Conservation (phyloP, 805 yeast genomes). For the Spathaspora hagerdaliae region DNA sequence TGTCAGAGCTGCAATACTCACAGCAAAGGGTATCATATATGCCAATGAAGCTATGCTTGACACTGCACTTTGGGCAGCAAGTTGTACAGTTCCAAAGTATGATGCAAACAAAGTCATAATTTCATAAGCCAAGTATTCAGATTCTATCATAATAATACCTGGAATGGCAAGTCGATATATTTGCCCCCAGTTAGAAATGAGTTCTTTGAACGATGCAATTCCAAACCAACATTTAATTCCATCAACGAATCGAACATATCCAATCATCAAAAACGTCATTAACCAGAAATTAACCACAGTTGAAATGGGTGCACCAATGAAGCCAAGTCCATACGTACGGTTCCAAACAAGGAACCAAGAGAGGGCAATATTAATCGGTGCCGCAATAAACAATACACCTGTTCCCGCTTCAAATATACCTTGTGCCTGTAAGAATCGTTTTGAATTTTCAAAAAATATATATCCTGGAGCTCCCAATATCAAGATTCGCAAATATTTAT, state of each 20-base stretch:
- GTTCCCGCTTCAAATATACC: conserved; percentile 47
- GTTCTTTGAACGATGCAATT: conserved; percentile 29
- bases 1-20: conserved; percentile 41
- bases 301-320: conserved; percentile 41
- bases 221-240: conserved; percentile 76
- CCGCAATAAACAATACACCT: conserved; percentile 37
- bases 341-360: conserved; percentile 44
- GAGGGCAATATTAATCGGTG: conserved; percentile 37
- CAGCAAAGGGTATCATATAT: conserved; percentile 45
- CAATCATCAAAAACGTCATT: conserved; percentile 31
- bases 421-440: conserved; percentile 42
- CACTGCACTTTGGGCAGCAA: conserved; percentile 51
- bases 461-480: conserved; percentile 41
- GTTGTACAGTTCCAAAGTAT: conserved; percentile 44
- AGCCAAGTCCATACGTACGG: conserved; percentile 35
- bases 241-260: conserved; percentile 46
- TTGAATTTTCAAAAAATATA: conserved; percentile 38
- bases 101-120: conserved; percentile 44
- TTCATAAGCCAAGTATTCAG: conserved; percentile 44
- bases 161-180: conserved; percentile 39
- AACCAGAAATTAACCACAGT: conserved; percentile 40
- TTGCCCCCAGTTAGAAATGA: conserved; percentile 33
- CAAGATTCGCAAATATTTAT: conserved; percentile 29
- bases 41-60: conserved; percentile 43
- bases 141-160: conserved; percentile 43